phyloP scores from a whole-genome alignment of 805 yeast species.

The Dipodascopsis tothii region DNA sequence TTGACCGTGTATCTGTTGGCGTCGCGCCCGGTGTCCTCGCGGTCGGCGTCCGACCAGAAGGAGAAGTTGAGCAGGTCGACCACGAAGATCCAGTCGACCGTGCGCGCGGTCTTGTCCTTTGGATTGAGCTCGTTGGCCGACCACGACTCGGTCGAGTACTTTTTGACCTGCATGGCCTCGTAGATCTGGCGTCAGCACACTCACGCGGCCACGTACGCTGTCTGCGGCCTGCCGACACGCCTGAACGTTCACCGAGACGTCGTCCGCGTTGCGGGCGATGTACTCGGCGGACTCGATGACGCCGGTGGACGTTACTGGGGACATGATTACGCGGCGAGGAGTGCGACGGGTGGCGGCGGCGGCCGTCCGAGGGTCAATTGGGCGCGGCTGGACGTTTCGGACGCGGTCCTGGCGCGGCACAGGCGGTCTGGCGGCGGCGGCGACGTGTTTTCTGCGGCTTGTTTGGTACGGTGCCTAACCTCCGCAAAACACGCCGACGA shows the following conservation, averaged over 20 bases:
- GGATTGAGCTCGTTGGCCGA: constrained; percentile 34
- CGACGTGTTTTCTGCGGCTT: too few species aligned
- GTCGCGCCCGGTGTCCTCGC: constrained; percentile 28
- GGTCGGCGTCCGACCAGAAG: constrained; percentile 37
- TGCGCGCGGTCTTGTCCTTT: constrained; percentile 1
- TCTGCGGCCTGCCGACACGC: constrained; percentile 32
- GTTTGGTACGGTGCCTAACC: too few species aligned
- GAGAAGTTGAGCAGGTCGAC: constrained; percentile 39
- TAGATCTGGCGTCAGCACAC: constrained; percentile 14
- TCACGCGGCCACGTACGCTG: constrained; percentile 7
- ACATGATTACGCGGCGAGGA: too few species aligned
- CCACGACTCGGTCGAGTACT: constrained; percentile 35
- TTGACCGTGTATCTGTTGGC: constrained; percentile 31
- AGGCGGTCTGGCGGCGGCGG: too few species aligned
- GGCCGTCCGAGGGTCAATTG: too few species aligned
- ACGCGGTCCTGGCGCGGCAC: too few species aligned
- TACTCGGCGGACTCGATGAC: constrained; percentile 28
- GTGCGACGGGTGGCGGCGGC: too few species aligned
- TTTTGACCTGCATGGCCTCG: constrained; percentile 26
- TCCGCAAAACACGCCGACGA: too few species aligned
- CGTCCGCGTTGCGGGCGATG: constrained; percentile 26
- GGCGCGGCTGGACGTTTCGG: too few species aligned
- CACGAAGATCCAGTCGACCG: constrained; percentile 37
- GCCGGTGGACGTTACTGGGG: too few species aligned
- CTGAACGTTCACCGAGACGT: constrained; percentile 28